Base-by-base conservation (phyloP, 352 stramenopile species). In the Peronosclerospora sorghi region DNA sequence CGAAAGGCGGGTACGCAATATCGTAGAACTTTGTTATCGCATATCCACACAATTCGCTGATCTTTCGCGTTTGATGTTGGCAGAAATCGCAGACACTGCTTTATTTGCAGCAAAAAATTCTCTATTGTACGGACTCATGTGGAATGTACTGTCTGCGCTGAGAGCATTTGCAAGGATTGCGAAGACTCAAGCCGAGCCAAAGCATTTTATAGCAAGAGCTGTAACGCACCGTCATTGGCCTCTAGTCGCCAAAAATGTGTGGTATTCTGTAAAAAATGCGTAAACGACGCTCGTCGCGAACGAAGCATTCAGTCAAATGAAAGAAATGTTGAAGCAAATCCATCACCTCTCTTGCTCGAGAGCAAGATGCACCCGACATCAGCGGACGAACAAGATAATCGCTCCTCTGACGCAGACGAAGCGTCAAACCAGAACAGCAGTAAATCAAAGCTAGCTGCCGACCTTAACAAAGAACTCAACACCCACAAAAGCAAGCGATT, bases 91-190 rank as follows among this genome's bases (percentile, higher is more conserved):
- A 86, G 83, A 44, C 54, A 56, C 27, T 86, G 73, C 56, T 68
- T 68, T 45, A 57, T 89, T 44, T 89, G 77, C 63, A 70, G 57
- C 43, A 83, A 79, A 23, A 82, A 78, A 35, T 89, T 89, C 39
- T 83, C 68, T 26, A 42, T 91, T 8, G 51, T 85, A 30, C 59
- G 73, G 0, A 59, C 71, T 18, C 71, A 73, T 2, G 68, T 70
- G 32, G 50, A 78, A 42, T 91, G 78, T 42, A 59, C 67, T n/a
- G 59, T 75, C 20, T 91, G 78, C 39, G 66, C 65, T 23, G 66
- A 85, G 55, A 73, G 72, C 17, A 81, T 86, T 49, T 83, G 71
- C 54, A 78, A 73, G 21, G 71, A 83, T 38, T 83, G 71, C 35
- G 66, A 78, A 40, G 56, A 73, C 35, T 56, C 61, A 24, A 77